Base-by-base conservation (phyloP, 768 basidiomycete species). In the Imleria badia region DNA sequence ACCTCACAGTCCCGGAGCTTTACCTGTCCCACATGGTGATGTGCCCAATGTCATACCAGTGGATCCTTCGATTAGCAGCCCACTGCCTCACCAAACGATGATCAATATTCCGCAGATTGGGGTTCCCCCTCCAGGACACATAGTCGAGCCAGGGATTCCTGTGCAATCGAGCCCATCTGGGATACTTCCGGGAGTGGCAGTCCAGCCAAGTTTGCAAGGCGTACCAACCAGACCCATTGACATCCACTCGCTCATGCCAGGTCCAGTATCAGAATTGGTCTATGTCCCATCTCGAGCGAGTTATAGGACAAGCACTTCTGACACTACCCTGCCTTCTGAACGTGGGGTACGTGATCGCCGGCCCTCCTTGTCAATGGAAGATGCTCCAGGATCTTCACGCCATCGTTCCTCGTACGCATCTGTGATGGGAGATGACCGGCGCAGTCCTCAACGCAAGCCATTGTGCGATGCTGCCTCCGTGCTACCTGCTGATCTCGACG, bases 401-500 rank as follows among this genome's bases (percentile, higher is more conserved):
- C 58, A 41, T n/a, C 46, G 40, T 20, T 59, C 58, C 13, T 60
- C 64, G 12, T 20, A 35, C 42, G 44, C 47, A 39, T 39, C 51
- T 39, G 20, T 17, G 3, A 15, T 12, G 30, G 33, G 41, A 35
- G 42, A 44, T 30, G 55, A 26, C 26, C 26, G 6, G 26, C 6
- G 26, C 26, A 6, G 26, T 26, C 26, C 26, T 26, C 26, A 26
- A 26, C 6, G 26, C 26, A 6, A 4, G 26, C 26, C 26, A 4
- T 26, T 6, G 6, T 26, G 26, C 6, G 26, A 6, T 26, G 26
- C n/a, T n/a, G n/a, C n/a, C n/a, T n/a, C n/a, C n/a, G 70, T 70
- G 69, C 50, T 63, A 34, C 61, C 62, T 33, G 58, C 23, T 54
- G 66, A 70, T 59, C 59, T 68, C 31, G 59, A 66, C 58, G 70